Evolutionary conservation across 805 yeast genomes (phyloP).

Genomic region (Kluyveromyces siamensis): DNA sequence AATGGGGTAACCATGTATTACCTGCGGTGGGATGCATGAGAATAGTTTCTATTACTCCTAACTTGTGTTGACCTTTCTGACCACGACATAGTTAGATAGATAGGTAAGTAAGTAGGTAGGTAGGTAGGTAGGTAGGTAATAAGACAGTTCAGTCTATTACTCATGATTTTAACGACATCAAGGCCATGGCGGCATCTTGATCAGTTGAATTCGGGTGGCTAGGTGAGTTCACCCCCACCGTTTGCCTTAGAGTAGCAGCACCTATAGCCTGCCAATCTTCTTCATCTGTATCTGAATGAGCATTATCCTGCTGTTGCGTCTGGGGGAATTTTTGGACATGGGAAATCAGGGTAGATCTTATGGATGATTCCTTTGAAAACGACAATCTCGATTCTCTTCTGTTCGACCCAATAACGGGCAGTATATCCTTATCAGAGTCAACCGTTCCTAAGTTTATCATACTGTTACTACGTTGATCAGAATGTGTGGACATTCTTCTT

Average conservation of each 20-base stretch:
- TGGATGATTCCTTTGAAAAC: slow-evolving; percentile 26
- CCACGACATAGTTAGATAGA: background rate
- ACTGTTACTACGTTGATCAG: slow-evolving; percentile 3
- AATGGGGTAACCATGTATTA: too few relatives aligned
- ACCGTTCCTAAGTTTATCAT: slow-evolving; percentile 1
- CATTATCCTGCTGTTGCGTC: slow-evolving; percentile 9
- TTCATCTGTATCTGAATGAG: slow-evolving; percentile 76
- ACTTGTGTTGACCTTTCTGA: background rate
- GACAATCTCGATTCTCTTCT: slow-evolving; percentile 32
- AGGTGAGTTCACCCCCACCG: slow-evolving; percentile 5
- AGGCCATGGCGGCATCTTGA: slow-evolving; percentile 22
- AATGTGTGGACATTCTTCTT: slow-evolving; percentile 2
- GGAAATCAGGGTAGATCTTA: slow-evolving; percentile 22
- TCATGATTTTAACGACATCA: slow-evolving; percentile 26
- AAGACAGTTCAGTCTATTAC: background rate
- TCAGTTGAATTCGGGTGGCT: slow-evolving; percentile 8
- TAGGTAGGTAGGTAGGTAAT: background rate
- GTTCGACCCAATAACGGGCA: background rate
- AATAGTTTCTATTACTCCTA: background rate
- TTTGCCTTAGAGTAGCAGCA: slow-evolving; percentile 51
- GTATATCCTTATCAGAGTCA: slow-evolving; percentile 3
- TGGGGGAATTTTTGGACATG: slow-evolving; percentile 11
- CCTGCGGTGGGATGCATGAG: background rate
- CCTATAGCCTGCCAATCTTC: slow-evolving; percentile 96
- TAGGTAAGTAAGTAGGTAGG: background rate